Evolutionary conservation across 139 green algal species (phyloP).

Genomic region (Coelastrella sp.): DNA sequence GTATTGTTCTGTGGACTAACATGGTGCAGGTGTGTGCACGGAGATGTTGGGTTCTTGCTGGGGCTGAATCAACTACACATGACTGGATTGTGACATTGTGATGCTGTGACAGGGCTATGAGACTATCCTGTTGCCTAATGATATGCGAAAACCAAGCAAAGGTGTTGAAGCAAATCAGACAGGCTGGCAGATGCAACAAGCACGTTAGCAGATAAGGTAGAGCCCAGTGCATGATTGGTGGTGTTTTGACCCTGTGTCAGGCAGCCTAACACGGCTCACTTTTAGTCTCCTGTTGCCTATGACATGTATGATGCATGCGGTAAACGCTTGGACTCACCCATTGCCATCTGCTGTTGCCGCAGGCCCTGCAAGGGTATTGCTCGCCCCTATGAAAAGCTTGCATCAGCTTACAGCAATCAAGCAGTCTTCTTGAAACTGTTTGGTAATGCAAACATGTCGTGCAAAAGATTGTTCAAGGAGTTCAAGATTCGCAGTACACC

Average conservation of each 20-base stretch:
- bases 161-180: too few relatives aligned
- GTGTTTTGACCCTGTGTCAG: too few relatives aligned
- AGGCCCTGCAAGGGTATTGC: slow-evolving; percentile 67
- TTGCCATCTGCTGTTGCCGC: not conserved
- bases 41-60: not conserved
- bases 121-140: too few relatives aligned
- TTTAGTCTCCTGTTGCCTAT: too few relatives aligned
- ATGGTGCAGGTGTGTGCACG: slow-evolving; percentile 55
- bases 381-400: slow-evolving; percentile 52
- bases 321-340: not conserved
- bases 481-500: slow-evolving; percentile 63
- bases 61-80: too few relatives aligned
- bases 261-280: too few relatives aligned
- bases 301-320: not conserved
- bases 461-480: slow-evolving; percentile 63
- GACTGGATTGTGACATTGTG: too few relatives aligned
- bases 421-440: slow-evolving; percentile 67
- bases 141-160: too few relatives aligned
- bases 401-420: slow-evolving; percentile 52
- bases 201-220: too few relatives aligned
- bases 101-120: too few relatives aligned
- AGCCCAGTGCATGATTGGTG: too few relatives aligned
- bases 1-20: slow-evolving; percentile 66
- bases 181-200: too few relatives aligned
- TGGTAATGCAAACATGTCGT: slow-evolving; percentile 61